Conservation (phyloP, 495 filamentous ascomycete genomes). For the Baudoinia panamericana region DNA sequence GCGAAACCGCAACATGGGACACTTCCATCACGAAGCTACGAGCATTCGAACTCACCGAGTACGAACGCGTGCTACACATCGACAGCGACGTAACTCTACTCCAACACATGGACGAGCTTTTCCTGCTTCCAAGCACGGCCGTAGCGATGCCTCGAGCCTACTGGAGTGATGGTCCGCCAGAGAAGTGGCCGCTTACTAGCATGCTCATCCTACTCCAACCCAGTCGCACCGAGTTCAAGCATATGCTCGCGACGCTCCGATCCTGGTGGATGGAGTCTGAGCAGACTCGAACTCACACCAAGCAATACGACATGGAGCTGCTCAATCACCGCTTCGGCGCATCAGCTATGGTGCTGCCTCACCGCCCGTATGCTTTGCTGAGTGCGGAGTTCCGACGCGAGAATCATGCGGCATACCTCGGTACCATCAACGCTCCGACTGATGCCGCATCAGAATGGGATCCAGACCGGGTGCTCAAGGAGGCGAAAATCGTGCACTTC, state of each 20-base stretch:
- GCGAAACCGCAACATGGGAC: conserved; percentile 22
- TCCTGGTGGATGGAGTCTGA: conserved; percentile 16
- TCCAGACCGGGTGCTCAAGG: conserved; percentile 43
- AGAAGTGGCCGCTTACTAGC: conserved; percentile 21
- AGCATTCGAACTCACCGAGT: conserved; percentile 25
- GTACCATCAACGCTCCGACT: conserved; percentile 32
- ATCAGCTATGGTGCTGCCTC: conserved; percentile 58
- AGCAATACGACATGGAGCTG: conserved; percentile 40
- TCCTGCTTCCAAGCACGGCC: conserved; percentile 26
- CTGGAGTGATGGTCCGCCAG: conserved; percentile 21
- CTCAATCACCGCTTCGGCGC: conserved; percentile 57
- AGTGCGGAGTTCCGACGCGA: conserved; percentile 54
- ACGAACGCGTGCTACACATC: conserved; percentile 28
- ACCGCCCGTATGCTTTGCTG: conserved; percentile 56
- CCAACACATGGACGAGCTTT: conserved; percentile 29
- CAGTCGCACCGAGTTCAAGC: conserved; percentile 17
- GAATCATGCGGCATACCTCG: conserved; percentile 49
- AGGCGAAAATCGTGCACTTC: conserved; percentile 71
- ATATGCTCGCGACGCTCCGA: conserved; percentile 18
- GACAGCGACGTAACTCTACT: conserved; percentile 29
- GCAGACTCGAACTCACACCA: conserved; percentile 1
- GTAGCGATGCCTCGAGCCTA: conserved; percentile 31
- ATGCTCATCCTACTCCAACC: conserved; percentile 28
- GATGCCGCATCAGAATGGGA: conserved; percentile 46
- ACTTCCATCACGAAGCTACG: conserved; percentile 29